A percentile compares a stretch with the other conserved stretches of the same genome.
These are phyloP conservation scores for Digitaria exilis DNA, from an alignment of 202 grass and related monocot species.

Conservation along the genomic window DNA sequence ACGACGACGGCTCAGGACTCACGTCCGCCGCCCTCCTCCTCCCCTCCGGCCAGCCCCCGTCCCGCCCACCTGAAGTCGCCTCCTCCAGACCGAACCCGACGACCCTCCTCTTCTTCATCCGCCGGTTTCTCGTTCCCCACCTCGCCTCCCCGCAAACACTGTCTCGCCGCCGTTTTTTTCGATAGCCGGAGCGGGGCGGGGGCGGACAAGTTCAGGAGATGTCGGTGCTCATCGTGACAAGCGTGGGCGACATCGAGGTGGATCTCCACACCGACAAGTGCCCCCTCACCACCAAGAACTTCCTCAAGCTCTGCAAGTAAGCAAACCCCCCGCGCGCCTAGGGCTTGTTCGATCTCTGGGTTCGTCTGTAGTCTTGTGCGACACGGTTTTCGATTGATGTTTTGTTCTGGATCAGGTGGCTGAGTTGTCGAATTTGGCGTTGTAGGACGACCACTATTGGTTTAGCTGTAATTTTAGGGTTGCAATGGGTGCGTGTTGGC, in stretches of 20 bases:
- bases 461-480: background rate
- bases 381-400: background rate
- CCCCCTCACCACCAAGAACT: constrained; percentile 90
- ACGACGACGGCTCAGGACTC: background rate
- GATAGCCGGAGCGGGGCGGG: background rate
- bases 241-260: constrained; percentile 84
- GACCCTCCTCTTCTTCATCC: background rate
- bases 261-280: constrained; percentile 81
- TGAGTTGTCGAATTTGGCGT: background rate
- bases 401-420: no score
- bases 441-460: background rate
- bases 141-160: background rate
- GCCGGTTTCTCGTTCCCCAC: background rate
- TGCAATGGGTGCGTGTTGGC: background rate
- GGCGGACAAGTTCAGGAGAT: constrained; percentile 32
- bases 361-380: background rate
- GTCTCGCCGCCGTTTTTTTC: background rate
- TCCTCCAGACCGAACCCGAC: no score
- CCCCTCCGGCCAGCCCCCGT: background rate
- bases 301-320: constrained; percentile 98
- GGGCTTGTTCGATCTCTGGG: background rate
- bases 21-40: background rate
- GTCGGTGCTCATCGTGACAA: constrained; percentile 97
- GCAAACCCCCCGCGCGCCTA: background rate
- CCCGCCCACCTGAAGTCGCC: background rate